Evolutionary conservation across 208 protist species (phyloP).

Genomic region (Crithidia fasciculata): DNA sequence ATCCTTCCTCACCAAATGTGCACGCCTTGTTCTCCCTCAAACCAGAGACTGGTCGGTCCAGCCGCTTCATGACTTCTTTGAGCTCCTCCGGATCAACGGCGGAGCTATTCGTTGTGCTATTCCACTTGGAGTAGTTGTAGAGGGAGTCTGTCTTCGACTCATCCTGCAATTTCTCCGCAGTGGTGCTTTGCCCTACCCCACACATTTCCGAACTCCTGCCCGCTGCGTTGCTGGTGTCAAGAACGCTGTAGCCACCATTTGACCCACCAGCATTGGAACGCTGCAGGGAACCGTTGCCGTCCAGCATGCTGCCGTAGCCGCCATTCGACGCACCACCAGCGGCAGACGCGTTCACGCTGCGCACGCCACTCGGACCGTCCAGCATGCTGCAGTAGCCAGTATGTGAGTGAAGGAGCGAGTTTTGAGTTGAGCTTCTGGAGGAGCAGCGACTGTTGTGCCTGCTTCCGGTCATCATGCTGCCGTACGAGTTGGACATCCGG

Average conservation of each 20-base stretch:
- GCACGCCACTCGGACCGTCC: neutral
- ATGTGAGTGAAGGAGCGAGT: neutral
- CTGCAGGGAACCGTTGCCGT: neutral
- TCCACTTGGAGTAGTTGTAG: neutral
- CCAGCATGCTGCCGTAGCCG: constrained; percentile 21
- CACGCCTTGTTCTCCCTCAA: constrained; percentile 17
- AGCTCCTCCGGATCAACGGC: constrained; percentile 6
- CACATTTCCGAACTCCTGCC: neutral
- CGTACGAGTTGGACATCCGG: neutral
- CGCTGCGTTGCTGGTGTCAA: neutral
- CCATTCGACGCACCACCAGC: constrained; percentile 5
- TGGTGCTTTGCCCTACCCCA: neutral
- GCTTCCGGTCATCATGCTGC: neutral
- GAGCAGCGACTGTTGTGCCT: no score
- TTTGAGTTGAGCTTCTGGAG: neutral
- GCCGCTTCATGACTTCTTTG: constrained; percentile 9
- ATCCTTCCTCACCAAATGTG: constrained; percentile 29
- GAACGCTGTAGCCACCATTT: constrained; percentile 15
- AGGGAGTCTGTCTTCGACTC: neutral
- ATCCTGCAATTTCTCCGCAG: neutral
- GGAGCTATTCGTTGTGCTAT: neutral
- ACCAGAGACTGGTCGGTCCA: constrained; percentile 6
- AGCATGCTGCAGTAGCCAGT: constrained; percentile 15
- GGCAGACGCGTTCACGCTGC: neutral
- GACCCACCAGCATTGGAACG: neutral